These are phyloP conservation scores for Schizochytrium sp. DNA, from an alignment of 108 stramenopile genomes.

Conservation along the genomic window DNA sequence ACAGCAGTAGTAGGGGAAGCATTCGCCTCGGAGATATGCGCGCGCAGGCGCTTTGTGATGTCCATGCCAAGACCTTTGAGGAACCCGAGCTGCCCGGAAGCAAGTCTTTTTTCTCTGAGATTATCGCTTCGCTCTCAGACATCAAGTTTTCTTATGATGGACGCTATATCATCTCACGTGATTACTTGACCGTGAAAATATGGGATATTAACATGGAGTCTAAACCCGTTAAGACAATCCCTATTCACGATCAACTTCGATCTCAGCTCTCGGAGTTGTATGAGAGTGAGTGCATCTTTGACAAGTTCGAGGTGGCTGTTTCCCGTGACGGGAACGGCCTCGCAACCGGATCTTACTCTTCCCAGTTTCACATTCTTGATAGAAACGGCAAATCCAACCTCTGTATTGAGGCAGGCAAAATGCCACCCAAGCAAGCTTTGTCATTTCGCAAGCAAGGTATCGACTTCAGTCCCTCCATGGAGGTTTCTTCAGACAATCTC, in stretches of 20 bases:
- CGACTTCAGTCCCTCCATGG: slow-evolving; percentile 15
- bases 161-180: slow-evolving; percentile 75
- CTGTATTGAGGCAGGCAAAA: slow-evolving; percentile 51
- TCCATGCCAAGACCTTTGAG: slow-evolving; percentile 63
- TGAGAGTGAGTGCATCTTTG: slow-evolving; percentile 81
- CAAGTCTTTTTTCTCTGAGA: slow-evolving; percentile 81
- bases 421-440: slow-evolving; percentile 53
- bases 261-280: slow-evolving; percentile 75
- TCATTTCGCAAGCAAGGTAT: slow-evolving; percentile 13
- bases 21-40: slow-evolving; percentile 74
- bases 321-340: slow-evolving; percentile 71
- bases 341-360: slow-evolving; percentile 75
- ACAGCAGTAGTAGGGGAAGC: slow-evolving; percentile 73
- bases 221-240: slow-evolving; percentile 72
- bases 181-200: slow-evolving; percentile 79
- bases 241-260: slow-evolving; percentile 76
- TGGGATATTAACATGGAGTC: slow-evolving; percentile 78
- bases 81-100: slow-evolving; percentile 61
- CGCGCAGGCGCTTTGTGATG: slow-evolving; percentile 65
- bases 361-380: slow-evolving; percentile 59
- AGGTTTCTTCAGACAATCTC: neutral
- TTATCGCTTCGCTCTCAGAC: slow-evolving; percentile 77
- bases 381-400: slow-evolving; percentile 18
- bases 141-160: slow-evolving; percentile 72
- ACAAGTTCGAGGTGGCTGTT: slow-evolving; percentile 80